Evolutionary conservation across 352 stramenopile species (phyloP), one percentile per base, ranked within the genome.

Genomic region (Aphanomyces stellatus): DNA sequence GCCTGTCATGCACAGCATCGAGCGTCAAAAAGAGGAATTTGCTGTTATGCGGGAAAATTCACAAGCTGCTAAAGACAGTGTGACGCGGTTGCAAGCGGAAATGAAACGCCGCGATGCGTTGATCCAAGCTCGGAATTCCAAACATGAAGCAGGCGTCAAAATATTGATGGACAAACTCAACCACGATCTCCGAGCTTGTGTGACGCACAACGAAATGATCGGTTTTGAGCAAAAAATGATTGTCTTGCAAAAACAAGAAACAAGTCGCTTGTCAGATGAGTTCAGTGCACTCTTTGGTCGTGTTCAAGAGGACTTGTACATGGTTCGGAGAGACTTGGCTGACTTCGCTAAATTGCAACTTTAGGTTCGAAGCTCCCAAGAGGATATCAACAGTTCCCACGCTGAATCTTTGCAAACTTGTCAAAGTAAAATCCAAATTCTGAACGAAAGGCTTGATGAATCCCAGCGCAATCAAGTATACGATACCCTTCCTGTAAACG

Each of bases 61-160:
- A 33, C 74, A 78, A 22, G 85, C 91, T 30, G 81, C 85, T 3
- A 90, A 90, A 48, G 80, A 89, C 33, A 93, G 83, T 0, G 80
- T 91, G 0, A 51, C 74, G 19, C 76, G 82, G 0, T 69, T 93
- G 11, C 85, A 93, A 51, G 80, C 82, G 0, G 85, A 93, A 72
- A 90, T 93, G 69, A 91, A 91, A 41, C 81, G 85, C 7, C 81
- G 85, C 11, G 85, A 93, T 51, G 82, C 85, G 0, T 75, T 93
- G 27, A 74, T 89, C 15, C 83, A 91, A 62, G 85, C 82, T 0
- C 72, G 85, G 6, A 93, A 91, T 57, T 79, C 76, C 49, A 91
- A 93, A 37, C 82, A 91, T 70, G 85, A 91, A 62, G 60, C 57
- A 4, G 71, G 83, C 2, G 74, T 93, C 51, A 85, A 93, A 62